These are phyloP conservation scores for Leptosphaerulina australis DNA, from an alignment of 2,329 filamentous ascomycete genomes.

Conservation along the genomic window DNA sequence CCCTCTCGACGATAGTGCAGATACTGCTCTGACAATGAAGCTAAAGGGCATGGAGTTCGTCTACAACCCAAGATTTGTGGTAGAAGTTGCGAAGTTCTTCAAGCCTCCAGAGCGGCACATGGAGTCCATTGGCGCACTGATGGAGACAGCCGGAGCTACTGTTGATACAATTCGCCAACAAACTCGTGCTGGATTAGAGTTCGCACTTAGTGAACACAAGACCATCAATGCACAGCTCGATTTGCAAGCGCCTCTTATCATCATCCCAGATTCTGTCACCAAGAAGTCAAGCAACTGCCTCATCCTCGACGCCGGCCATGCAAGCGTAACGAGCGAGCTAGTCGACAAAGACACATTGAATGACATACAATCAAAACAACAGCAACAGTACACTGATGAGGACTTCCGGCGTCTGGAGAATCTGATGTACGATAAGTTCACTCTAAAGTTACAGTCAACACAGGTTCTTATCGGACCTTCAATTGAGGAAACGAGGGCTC, in stretches of 20 bases:
- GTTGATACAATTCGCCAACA: constrained; percentile 95
- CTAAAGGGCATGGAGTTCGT: constrained; percentile 95
- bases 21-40: constrained; percentile 87
- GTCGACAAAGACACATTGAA: constrained; percentile 90
- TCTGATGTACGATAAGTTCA: constrained; percentile 97
- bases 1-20: constrained; percentile 88
- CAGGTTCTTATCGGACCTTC: constrained; percentile 95
- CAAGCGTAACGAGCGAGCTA: constrained; percentile 90
- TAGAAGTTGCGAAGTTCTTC: constrained; percentile 94
- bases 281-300: constrained; percentile 81
- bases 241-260: constrained; percentile 92
- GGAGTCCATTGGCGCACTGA: constrained; percentile 94
- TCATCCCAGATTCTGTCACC: constrained; percentile 91
- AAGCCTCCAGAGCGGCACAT: constrained; percentile 95
- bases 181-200: constrained; percentile 92
- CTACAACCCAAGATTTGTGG: constrained; percentile 92
- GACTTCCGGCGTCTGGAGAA: constrained; percentile 88
- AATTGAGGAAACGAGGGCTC: constrained; percentile 84
- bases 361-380: constrained; percentile 89
- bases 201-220: constrained; percentile 96
- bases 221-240: constrained; percentile 96
- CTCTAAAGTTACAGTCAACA: constrained; percentile 89
- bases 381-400: constrained; percentile 82
- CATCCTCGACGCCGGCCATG: constrained; percentile 94
- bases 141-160: constrained; percentile 94